Evolutionary conservation across 2,329 filamentous ascomycete species (phyloP).

Genomic region (Rhinocladiella similis): DNA sequence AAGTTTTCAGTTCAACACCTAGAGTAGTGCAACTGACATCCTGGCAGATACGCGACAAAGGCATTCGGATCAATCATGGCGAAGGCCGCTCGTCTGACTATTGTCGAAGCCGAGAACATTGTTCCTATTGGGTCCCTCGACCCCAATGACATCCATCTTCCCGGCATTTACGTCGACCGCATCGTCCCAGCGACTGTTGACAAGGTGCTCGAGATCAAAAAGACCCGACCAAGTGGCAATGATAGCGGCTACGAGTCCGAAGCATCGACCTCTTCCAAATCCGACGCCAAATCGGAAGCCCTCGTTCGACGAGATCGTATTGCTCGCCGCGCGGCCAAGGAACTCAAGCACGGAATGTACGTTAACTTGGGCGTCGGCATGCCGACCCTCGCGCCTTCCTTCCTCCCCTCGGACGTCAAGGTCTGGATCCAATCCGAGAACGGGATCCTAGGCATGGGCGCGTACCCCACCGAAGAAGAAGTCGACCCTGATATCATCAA

Average conservation of each 20-base stretch:
- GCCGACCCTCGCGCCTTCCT: conserved; percentile 79
- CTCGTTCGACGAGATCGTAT: conserved; percentile 67
- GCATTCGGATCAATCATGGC: conserved; percentile 76
- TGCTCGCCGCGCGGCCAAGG: conserved; percentile 73
- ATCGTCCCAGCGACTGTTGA: conserved; percentile 71
- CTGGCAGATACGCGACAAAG: conserved; percentile 61
- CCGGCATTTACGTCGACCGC: conserved; percentile 79
- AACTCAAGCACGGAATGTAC: conserved; percentile 77
- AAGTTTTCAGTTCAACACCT: background rate
- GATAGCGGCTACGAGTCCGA: conserved; percentile 33
- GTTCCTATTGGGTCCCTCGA: conserved; percentile 72
- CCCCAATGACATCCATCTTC: conserved; percentile 73
- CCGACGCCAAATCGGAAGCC: conserved; percentile 40
- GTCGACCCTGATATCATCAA: conserved; percentile 81
- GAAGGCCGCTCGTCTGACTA: conserved; percentile 74
- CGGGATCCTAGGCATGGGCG: conserved; percentile 78
- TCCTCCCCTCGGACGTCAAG: conserved; percentile 65
- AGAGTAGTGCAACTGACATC: background rate
- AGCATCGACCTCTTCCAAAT: conserved; percentile 26
- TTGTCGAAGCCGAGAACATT: conserved; percentile 84
- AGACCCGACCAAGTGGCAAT: conserved; percentile 50
- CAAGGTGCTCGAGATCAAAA: conserved; percentile 72
- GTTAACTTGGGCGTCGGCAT: conserved; percentile 83
- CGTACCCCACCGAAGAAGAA: conserved; percentile 71
- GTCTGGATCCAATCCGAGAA: conserved; percentile 89